Percentiles rank a stretch among this genome's conserved stretches.
Conservation (phyloP, 108 stramenopile species). For the Chaetoceros muelleri region DNA sequence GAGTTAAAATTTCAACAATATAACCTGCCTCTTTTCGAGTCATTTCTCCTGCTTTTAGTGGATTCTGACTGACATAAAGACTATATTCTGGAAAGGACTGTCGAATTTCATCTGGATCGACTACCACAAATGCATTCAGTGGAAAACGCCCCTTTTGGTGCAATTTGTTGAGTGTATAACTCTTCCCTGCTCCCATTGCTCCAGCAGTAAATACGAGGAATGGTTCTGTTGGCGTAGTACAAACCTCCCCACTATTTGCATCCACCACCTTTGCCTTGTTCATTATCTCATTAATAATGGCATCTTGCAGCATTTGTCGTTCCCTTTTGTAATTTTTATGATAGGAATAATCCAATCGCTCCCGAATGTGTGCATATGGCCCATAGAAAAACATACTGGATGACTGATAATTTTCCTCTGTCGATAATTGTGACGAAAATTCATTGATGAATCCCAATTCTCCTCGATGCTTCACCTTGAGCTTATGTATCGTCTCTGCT, state of each 20-base stretch:
- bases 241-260: slow-evolving; percentile 21
- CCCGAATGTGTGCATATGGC: slow-evolving; percentile 20
- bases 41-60: slow-evolving; percentile 40
- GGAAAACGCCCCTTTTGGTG: slow-evolving; percentile 63
- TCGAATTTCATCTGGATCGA: slow-evolving; percentile 81
- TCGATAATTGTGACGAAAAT: slow-evolving; percentile 15
- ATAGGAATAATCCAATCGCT: slow-evolving; percentile 37
- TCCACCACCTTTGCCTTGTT: slow-evolving; percentile 13
- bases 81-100: slow-evolving; percentile 62
- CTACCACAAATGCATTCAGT: slow-evolving; percentile 62
- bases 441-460: neutral
- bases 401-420: slow-evolving; percentile 23
- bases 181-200: slow-evolving; percentile 83
- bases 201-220: slow-evolving; percentile 81
- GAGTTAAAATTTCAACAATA: slow-evolving; percentile 64
- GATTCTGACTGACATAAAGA: slow-evolving; percentile 35
- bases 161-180: slow-evolving; percentile 58
- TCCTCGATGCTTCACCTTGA: neutral
- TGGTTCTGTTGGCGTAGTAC: slow-evolving; percentile 63
- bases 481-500: neutral
- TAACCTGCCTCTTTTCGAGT: slow-evolving; percentile 52
- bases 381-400: slow-evolving; percentile 23
- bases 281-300: slow-evolving; percentile 11
- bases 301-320: slow-evolving; percentile 51
- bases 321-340: slow-evolving; percentile 44